Evolutionary conservation across 352 stramenopile genomes (phyloP).

Genomic region (Globisporangium nodosum): DNA sequence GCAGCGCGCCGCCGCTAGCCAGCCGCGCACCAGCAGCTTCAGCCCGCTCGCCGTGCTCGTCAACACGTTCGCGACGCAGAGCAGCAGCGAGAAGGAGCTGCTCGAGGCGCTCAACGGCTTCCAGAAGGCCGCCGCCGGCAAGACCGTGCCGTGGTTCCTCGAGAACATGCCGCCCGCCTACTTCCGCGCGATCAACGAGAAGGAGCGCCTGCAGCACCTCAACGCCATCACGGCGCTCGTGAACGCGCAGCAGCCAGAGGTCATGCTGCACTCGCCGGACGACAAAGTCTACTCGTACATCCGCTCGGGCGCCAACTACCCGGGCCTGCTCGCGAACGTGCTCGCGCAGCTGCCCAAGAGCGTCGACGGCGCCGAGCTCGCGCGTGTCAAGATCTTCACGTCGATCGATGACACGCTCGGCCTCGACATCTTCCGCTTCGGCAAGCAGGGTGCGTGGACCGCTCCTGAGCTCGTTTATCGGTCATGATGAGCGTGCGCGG

Average conservation of each 20-base stretch:
- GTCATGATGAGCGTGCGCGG: no score
- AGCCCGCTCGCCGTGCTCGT: slow-evolving; percentile 28
- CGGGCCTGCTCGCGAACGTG: slow-evolving; percentile 64
- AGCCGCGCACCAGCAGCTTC: slow-evolving; percentile 15
- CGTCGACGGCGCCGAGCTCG: slow-evolving; percentile 55
- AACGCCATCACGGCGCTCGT: slow-evolving; percentile 83
- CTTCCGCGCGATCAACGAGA: slow-evolving; percentile 82
- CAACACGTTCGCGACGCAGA: slow-evolving; percentile 41
- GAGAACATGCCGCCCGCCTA: slow-evolving; percentile 89
- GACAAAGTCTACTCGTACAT: slow-evolving; percentile 81
- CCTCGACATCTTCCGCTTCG: slow-evolving; percentile 86
- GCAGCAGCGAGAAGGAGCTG: slow-evolving; percentile 37
- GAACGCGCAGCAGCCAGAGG: slow-evolving; percentile 69
- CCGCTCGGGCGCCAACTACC: slow-evolving; percentile 72
- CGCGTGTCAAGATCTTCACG: slow-evolving; percentile 89
- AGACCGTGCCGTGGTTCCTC: slow-evolving; percentile 85
- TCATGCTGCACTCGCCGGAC: slow-evolving; percentile 76
- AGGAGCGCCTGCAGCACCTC: slow-evolving; percentile 81
- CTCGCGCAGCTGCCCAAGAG: slow-evolving; percentile 60
- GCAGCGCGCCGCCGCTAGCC: slow-evolving; percentile 28
- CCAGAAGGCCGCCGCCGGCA: slow-evolving; percentile 59
- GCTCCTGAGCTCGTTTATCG: neutral
- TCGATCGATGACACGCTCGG: slow-evolving; percentile 78
- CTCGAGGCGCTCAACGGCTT: slow-evolving; percentile 56
- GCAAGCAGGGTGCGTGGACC: slow-evolving; percentile 32